Evolutionary conservation across 805 yeast species (phyloP).

Genomic region (Saturnispora saitoi): DNA sequence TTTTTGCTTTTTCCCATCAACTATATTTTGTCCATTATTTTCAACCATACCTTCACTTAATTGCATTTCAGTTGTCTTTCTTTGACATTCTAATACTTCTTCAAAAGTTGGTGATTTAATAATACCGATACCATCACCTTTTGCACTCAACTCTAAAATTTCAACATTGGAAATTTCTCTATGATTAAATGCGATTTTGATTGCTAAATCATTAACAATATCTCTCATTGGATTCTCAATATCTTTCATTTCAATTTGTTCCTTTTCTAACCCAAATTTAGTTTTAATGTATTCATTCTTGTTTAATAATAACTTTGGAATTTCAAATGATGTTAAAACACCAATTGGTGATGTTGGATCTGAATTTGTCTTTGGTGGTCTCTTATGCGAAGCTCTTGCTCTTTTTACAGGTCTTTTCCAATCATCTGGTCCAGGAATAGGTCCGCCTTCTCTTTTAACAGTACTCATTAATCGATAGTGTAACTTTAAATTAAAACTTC

Average conservation of each 20-base stretch:
- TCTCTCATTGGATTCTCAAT: constrained; percentile 58
- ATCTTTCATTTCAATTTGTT: constrained; percentile 33
- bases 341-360: constrained; percentile 81
- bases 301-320: constrained; percentile 44
- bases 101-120: constrained; percentile 46
- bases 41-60: constrained; percentile 5
- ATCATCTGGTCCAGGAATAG: background rate
- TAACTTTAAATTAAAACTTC: background rate
- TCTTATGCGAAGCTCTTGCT: constrained; percentile 48
- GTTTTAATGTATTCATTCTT: constrained; percentile 18
- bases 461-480: constrained; percentile 1
- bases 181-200: constrained; percentile 42
- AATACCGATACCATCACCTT: constrained; percentile 82
- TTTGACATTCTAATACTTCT: constrained; percentile 17
- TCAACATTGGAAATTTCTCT: constrained; percentile 50
- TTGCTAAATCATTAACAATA: constrained; percentile 50
- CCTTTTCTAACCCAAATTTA: constrained; percentile 2
- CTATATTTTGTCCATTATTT: background rate
- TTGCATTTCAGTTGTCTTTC: constrained; percentile 10
- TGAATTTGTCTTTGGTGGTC: constrained; percentile 26
- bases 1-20: constrained; percentile 7
- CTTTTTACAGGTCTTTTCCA: constrained; percentile 10
- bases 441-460: background rate
- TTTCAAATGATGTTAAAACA: constrained; percentile 58
- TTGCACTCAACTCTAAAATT: constrained; percentile 54